A percentile compares a stretch with the other conserved stretches of the same genome.
Conservation (phyloP, 2,329 filamentous ascomycete genomes). For the Hypoxylon sp. region DNA sequence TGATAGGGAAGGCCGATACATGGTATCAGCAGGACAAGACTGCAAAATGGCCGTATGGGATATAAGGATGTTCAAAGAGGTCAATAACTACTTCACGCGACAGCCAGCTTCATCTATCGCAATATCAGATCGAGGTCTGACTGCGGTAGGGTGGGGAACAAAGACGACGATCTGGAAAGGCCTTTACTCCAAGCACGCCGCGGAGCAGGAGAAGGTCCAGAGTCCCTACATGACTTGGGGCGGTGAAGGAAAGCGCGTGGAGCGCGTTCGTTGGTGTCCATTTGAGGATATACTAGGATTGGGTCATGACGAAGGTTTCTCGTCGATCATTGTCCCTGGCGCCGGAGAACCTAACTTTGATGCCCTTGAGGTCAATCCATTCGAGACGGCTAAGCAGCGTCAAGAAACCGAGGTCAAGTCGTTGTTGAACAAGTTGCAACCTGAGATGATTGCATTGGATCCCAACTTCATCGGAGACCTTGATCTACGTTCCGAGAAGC, state of each 20-base stretch:
- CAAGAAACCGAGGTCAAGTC: constrained; percentile 92
- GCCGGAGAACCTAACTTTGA: constrained; percentile 98
- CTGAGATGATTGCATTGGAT: constrained; percentile 96
- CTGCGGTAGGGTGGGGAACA: constrained; percentile 92
- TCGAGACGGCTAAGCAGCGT: constrained; percentile 92
- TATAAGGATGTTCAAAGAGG: constrained; percentile 91
- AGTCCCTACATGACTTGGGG: constrained; percentile 96
- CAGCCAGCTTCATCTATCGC: constrained; percentile 86
- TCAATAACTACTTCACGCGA: constrained; percentile 88
- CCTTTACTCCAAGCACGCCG: constrained; percentile 80
- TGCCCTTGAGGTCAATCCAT: constrained; percentile 92
- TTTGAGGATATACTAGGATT: constrained; percentile 94
- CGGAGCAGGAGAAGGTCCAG: constrained; percentile 83
- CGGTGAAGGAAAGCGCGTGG: constrained; percentile 84
- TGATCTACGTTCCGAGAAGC: constrained; percentile 83
- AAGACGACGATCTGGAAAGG: constrained; percentile 92
- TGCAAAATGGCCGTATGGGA: constrained; percentile 74
- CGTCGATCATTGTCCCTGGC: constrained; percentile 89
- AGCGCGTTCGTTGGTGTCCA: constrained; percentile 91
- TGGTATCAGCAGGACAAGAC: constrained; percentile 94
- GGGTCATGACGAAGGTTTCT: constrained; percentile 87
- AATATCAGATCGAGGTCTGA: constrained; percentile 90
- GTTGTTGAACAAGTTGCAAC: constrained; percentile 93
- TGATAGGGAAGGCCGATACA: constrained; percentile 92
- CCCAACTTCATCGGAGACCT: constrained; percentile 92